Evolutionary conservation across 805 yeast species (phyloP).

Genomic region (Nakazawaea siamensis): DNA sequence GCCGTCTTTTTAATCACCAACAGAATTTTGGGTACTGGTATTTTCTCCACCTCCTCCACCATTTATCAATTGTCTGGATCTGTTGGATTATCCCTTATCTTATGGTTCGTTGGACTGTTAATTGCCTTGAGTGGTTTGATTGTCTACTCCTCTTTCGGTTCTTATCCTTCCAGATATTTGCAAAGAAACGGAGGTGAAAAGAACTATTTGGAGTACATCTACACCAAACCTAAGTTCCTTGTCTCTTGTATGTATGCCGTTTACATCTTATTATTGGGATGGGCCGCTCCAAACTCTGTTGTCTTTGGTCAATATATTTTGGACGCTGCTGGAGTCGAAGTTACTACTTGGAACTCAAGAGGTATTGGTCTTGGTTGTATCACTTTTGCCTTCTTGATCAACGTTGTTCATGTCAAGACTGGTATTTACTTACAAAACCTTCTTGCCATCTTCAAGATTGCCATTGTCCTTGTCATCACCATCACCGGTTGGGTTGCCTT

Average conservation of each 20-base stretch:
- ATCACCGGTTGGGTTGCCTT: constrained; percentile 81
- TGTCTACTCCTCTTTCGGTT: constrained; percentile 77
- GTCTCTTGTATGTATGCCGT: constrained; percentile 61
- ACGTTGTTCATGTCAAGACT: constrained; percentile 50
- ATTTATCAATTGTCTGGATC: constrained; percentile 55
- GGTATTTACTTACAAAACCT: constrained; percentile 61
- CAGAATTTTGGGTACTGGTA: constrained; percentile 70
- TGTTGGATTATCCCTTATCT: constrained; percentile 60
- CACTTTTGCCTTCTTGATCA: constrained; percentile 59
- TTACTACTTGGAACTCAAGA: constrained; percentile 69
- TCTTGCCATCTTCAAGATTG: constrained; percentile 66
- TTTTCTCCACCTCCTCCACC: constrained; percentile 60
- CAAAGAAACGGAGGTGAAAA: constrained; percentile 85
- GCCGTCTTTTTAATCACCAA: constrained; percentile 48
- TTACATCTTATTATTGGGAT: constrained; percentile 67
- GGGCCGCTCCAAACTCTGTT: constrained; percentile 81
- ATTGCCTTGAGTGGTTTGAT: constrained; percentile 57
- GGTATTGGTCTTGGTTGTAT: constrained; percentile 72
- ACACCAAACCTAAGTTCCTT: constrained; percentile 58
- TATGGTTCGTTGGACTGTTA: constrained; percentile 70
- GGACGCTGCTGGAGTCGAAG: constrained; percentile 62
- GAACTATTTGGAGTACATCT: constrained; percentile 69
- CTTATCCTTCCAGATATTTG: constrained; percentile 33
- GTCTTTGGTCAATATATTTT: constrained; percentile 74
- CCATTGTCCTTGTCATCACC: constrained; percentile 60